Conservation (phyloP, 2,329 filamentous ascomycete genomes). For the Trichophaea hybrida region DNA sequence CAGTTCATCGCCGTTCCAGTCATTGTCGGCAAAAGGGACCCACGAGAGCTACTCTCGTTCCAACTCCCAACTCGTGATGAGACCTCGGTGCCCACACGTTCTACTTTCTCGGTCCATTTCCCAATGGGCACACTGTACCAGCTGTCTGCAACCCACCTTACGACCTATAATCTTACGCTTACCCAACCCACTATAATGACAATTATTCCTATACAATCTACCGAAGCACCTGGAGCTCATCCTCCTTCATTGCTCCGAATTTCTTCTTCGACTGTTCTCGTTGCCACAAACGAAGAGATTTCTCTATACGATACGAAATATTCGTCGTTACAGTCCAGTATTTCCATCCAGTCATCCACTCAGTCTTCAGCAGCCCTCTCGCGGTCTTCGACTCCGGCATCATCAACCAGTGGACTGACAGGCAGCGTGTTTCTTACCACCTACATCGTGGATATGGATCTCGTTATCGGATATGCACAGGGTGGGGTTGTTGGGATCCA, state of each 20-base stretch:
- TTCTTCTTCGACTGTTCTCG: slow-evolving; percentile 20
- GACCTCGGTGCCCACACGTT: not conserved
- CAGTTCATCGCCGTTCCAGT: slow-evolving; percentile 12
- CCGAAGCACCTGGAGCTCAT: not conserved
- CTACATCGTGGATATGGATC: slow-evolving; percentile 17
- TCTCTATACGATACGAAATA: slow-evolving; percentile 25
- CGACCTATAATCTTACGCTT: slow-evolving; percentile 13
- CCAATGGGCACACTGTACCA: slow-evolving; percentile 16
- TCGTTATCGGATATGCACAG: slow-evolving; percentile 21
- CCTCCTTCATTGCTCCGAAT: slow-evolving; percentile 18
- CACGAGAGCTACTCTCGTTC: slow-evolving; percentile 10
- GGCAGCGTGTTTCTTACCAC: slow-evolving; percentile 13
- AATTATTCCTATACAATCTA: slow-evolving; percentile 5
- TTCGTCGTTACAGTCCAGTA: slow-evolving; percentile 21
- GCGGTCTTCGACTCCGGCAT: slow-evolving; percentile 10
- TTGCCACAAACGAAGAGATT: slow-evolving; percentile 18
- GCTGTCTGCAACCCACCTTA: slow-evolving; percentile 13
- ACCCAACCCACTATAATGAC: slow-evolving; percentile 9
- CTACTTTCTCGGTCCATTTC: slow-evolving; percentile 19
- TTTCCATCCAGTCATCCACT: slow-evolving; percentile 1
- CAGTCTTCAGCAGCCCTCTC: slow-evolving; percentile 6
- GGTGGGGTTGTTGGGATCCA: slow-evolving; percentile 20
- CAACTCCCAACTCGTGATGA: slow-evolving; percentile 2
- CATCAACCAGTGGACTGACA: not conserved
- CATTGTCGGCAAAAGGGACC: not conserved